Evolutionary conservation across 345 rosid species (phyloP), one percentile per base, ranked within the genome.

Genomic region (Citrus trifoliata): DNA sequence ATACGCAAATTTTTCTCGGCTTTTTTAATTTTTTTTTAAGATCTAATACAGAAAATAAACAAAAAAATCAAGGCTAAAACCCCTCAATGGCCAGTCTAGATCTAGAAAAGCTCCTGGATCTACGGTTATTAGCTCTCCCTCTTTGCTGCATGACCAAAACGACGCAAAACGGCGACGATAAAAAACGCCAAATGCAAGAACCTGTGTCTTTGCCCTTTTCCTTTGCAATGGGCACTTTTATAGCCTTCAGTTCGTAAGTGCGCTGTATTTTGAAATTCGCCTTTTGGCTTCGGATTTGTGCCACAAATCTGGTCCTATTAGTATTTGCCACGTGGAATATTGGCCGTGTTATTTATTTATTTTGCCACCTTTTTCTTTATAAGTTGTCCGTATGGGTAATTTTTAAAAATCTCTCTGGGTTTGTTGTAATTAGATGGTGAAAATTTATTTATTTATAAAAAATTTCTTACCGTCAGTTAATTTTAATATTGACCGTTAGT

Each of bases 21-120:
- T 74, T 58, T 40, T 7, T 27, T 18, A 14, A 5, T 58, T 6
- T 35, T 5, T 35, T 35, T 7, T 14, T 73, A 13, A 69, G 55
- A 12, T 42, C 46, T n/a, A 25, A 32, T 25, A 6, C 1, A 35
- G 48, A 37, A 35, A 24, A 13, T 46, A 25, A 24, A 55, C 0
- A 62, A 22, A 67, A n/a, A 25, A 16, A 18, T 10, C 2, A 60
- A 35, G 38, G 14, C 81, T 88, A 93, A 65, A 40, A 78, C 30
- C 98, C 97, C 81, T 94, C 91, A 27, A 94, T 78, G 77, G 98
- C 98, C 78, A 90, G 30, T 74, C 94, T 87, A 33, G 91, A 83
- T 78, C 93, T 83, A 59, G 93, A 90, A 82, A 93, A 88, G 80
- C 85, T 88, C 82, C 93, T 84, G 77, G 95, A 92, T 90, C 97